Evolutionary conservation across 2,329 filamentous ascomycete species (phyloP), one percentile per base, ranked within the genome.

Genomic region (Dactylellina sp.): DNA sequence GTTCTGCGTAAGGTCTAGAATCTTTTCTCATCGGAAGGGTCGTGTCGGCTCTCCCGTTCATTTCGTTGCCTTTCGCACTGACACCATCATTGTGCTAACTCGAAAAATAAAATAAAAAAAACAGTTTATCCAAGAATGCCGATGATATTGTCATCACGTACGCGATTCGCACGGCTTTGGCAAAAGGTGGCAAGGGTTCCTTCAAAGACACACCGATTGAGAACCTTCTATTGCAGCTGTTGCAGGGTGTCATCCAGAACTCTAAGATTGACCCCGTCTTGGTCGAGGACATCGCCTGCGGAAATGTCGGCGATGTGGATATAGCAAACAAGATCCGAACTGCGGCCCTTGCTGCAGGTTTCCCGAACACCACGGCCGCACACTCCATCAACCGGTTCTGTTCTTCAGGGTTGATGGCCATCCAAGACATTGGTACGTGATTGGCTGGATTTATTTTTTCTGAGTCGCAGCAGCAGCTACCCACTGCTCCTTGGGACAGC

Each of bases 101-200:
- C 32, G n/a, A n/a, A 9, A 32, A 32, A 32, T 32, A 9, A 53
- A 35, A 32, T 24, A 25, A 50, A 42, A n/a, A 37, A 71, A 44
- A 66, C 78, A 97, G 93, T 80, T 93, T 91, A 68, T 89, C 91
- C 78, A 93, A 98, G 85, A 96, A 96, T 82, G 88, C 93, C 78
- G 94, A 98, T 81, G 95, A 99, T 84, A 86, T 99, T 62, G 95
- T 99, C 81, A 97, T 98, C 80, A 99, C 95, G 6, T 88, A 96
- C 70, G 94, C 94, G 25, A 85, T 93, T 79, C 91, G 95, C 65
- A 97, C 94, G 25, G 93, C 95, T 0, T 86, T 99, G 75, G 86
- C 90, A 80, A 98, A 97, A 84, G 93, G 87, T 59, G 86, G 86
- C 81, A 97, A 97, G 86, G 78, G 95, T 77, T 92, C 93, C 44